phyloP scores from a whole-genome alignment of 2,329 filamentous ascomycete species.

The Ophiostoma pallidulum region DNA sequence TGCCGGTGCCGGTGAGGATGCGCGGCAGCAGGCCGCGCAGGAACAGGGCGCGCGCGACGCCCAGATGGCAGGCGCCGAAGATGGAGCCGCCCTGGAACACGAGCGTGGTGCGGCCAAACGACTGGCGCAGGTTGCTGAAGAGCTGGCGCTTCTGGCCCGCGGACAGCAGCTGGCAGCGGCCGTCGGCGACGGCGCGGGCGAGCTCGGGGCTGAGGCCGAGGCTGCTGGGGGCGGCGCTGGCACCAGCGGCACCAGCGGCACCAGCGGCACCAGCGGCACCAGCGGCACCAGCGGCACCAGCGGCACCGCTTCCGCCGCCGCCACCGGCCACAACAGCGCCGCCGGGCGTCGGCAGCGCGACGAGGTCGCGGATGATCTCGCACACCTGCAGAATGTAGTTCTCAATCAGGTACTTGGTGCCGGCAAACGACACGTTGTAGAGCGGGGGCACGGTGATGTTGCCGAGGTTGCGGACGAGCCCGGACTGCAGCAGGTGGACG shows the following conservation, averaged over 20 bases:
- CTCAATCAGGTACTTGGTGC: slow-evolving; percentile 84
- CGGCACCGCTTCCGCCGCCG: neutral
- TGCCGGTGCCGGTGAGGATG: slow-evolving; percentile 86
- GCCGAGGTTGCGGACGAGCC: slow-evolving; percentile 74
- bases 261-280: neutral
- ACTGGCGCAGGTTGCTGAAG: slow-evolving; percentile 76
- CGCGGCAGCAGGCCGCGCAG: slow-evolving; percentile 71
- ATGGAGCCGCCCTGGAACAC: slow-evolving; percentile 86
- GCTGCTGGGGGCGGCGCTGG: neutral
- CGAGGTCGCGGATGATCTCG: slow-evolving; percentile 70
- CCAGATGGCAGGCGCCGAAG: slow-evolving; percentile 82
- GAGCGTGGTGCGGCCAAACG: slow-evolving; percentile 76
- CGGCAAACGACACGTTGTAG: slow-evolving; percentile 77
- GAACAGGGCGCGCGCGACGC: slow-evolving; percentile 81
- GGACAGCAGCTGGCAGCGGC: slow-evolving; percentile 11
- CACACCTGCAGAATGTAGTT: slow-evolving; percentile 81
- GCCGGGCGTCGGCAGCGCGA: slow-evolving; percentile 45
- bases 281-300: neutral
- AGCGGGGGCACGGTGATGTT: slow-evolving; percentile 76
- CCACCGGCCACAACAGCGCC: neutral
- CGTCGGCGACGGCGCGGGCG: slow-evolving; percentile 13
- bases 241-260: neutral
- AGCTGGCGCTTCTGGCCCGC: slow-evolving; percentile 59
- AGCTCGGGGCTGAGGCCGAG: slow-evolving; percentile 13
- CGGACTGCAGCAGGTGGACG: slow-evolving; percentile 71